phyloP scores from a whole-genome alignment of 352 stramenopile genomes.

The Phytopythium delawarense region DNA sequence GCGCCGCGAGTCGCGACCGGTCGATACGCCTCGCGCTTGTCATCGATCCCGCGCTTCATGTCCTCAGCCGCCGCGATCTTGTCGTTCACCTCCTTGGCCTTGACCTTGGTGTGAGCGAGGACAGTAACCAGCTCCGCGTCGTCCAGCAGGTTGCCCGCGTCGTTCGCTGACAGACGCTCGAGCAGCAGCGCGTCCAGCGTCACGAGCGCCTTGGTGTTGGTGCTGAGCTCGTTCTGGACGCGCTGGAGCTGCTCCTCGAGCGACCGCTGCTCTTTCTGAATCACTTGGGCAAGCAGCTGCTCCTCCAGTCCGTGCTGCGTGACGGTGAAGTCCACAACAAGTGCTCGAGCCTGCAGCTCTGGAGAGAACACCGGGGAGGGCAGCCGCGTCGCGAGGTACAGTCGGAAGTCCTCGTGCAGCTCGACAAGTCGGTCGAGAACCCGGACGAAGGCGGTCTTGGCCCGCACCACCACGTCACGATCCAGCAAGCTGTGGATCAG shows the following conservation, averaged over 20 bases:
- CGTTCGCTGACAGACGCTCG: constrained; percentile 81
- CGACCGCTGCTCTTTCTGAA: constrained; percentile 88
- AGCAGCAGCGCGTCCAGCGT: constrained; percentile 83
- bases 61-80: constrained; percentile 87
- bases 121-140: constrained; percentile 84
- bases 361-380: constrained; percentile 68
- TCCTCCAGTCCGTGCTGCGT: constrained; percentile 89
- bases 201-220: constrained; percentile 86
- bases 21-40: constrained; percentile 90
- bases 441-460: constrained; percentile 63
- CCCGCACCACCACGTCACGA: constrained; percentile 54
- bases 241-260: constrained; percentile 89
- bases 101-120: constrained; percentile 87
- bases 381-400: constrained; percentile 68
- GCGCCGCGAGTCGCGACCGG: constrained; percentile 83
- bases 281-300: constrained; percentile 88
- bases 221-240: constrained; percentile 80
- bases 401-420: constrained; percentile 55
- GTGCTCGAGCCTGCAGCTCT: constrained; percentile 58
- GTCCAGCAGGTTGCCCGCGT: constrained; percentile 84
- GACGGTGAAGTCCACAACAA: constrained; percentile 90
- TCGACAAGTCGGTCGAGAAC: constrained; percentile 68
- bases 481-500: constrained; percentile 61
- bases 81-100: constrained; percentile 88
- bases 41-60: constrained; percentile 86